Base-by-base conservation (phyloP, 2,329 filamentous ascomycete species). In the Xylaria sp. region DNA sequence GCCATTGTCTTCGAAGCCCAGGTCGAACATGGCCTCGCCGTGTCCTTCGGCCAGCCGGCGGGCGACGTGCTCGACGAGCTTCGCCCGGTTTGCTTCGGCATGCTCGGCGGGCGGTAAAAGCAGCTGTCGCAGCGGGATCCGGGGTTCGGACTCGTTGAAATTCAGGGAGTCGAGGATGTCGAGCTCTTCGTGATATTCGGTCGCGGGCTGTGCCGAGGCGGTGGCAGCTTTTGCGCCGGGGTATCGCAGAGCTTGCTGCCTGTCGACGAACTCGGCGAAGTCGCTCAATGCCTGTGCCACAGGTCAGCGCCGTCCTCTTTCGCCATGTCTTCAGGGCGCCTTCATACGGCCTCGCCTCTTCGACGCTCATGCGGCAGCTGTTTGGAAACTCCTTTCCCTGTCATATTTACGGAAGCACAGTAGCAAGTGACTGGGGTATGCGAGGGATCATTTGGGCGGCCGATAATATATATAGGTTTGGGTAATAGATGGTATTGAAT, bases 231-330 rank as follows among this genome's bases (percentile, higher is more conserved):
- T 80, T 43, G 83, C 77, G 52, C 78, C 78, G 1, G 88, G 87
- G 74, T 89, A 90, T 66, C 92, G 90, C 59, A 91, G 82, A 15
- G 90, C 90, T 81, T 98, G 96, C 80, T 98, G 94, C 79, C 94
- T 92, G 81, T 98, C 94, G 73, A 98, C 96, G 77, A 98, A 98
- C 77, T 99, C 96, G 80, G 94, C 94, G 79, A 99, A 99, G 76
- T 98, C 96, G 83, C 92, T 96, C 65, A 99, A 87, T 13, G 95
- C 94, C 86, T 88, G 59, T 0, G 57, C 31, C 54, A 48, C 43
- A 43, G 23, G 31, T 66, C 51, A 62, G 56, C 20, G 36, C 15
- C 20, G 18, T 59, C 25, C 20, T 54, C 25, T 18, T 2, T 8
- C 54, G 48, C 15, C 39, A 20, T 46, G 28, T 18, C 25, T 23